Evolutionary conservation across 2,329 filamentous ascomycete species (phyloP).

Genomic region (Teratosphaeria epicoccoides): DNA sequence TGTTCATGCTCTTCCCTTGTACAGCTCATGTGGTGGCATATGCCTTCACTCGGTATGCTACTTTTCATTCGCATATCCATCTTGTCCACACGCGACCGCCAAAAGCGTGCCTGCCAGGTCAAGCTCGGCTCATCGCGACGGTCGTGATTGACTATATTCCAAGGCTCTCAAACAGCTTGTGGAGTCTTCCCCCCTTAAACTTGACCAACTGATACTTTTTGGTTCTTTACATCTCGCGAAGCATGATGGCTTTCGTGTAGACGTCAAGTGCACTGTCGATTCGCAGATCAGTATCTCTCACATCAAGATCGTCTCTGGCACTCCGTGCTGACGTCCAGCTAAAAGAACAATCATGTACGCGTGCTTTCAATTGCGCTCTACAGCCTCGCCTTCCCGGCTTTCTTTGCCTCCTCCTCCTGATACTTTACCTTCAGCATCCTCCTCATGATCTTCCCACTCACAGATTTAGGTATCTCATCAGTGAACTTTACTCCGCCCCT

Average conservation of each 20-base stretch:
- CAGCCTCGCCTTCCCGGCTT: constrained; percentile 33
- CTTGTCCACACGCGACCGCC: background rate
- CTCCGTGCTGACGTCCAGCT: background rate
- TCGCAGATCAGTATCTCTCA: too few relatives aligned
- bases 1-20: background rate
- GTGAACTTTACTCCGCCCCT: constrained; percentile 36
- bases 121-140: too few relatives aligned
- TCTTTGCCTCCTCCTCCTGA: constrained; percentile 29
- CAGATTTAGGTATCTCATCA: constrained; percentile 36
- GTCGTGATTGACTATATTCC: too few relatives aligned
- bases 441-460: constrained; percentile 36
- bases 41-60: background rate
- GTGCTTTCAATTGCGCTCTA: constrained; percentile 8
- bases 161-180: too few relatives aligned
- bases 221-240: too few relatives aligned
- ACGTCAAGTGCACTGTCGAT: too few relatives aligned
- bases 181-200: too few relatives aligned
- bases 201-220: too few relatives aligned
- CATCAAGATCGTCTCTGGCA: too few relatives aligned
- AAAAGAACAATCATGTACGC: background rate
- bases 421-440: constrained; percentile 33
- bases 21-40: background rate
- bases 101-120: background rate
- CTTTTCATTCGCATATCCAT: background rate
- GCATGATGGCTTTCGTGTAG: too few relatives aligned